These are phyloP conservation scores for Pythium utonaiense DNA, from an alignment of 352 stramenopile species.

Conservation along the genomic window DNA sequence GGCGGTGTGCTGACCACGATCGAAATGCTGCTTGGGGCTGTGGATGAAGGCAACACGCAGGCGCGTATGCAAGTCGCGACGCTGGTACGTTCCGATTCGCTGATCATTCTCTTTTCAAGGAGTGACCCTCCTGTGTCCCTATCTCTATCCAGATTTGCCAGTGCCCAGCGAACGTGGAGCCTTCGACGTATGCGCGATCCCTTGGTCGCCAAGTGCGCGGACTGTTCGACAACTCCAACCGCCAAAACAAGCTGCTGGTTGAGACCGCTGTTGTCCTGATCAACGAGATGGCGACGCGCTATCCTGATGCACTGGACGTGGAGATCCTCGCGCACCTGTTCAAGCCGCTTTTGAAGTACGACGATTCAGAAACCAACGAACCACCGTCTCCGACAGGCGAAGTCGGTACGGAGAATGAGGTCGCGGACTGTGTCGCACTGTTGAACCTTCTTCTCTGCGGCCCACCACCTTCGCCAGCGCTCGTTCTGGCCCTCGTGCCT, in stretches of 20 bases:
- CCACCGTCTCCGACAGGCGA: background rate
- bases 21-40: constrained; percentile 69
- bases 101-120: too few species aligned
- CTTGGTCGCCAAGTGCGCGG: constrained; percentile 53
- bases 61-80: constrained; percentile 77
- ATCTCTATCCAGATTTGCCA: constrained; percentile 57
- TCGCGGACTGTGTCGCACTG: constrained; percentile 51
- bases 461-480: constrained; percentile 49
- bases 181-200: constrained; percentile 37
- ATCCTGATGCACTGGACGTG: constrained; percentile 41
- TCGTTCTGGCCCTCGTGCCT: constrained; percentile 59
- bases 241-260: constrained; percentile 63
- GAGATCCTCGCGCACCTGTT: constrained; percentile 59
- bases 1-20: constrained; percentile 78
- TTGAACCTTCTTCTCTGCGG: constrained; percentile 62
- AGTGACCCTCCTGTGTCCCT: too few species aligned
- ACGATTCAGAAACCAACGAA: constrained; percentile 15
- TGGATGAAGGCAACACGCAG: constrained; percentile 85
- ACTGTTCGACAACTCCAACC: constrained; percentile 46
- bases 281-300: constrained; percentile 46
- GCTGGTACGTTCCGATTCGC: too few species aligned
- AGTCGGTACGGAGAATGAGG: constrained; percentile 32
- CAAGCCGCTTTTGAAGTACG: constrained; percentile 58
- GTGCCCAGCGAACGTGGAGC: constrained; percentile 42
- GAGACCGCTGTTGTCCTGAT: constrained; percentile 67